Base-by-base conservation (phyloP, 352 stramenopile species). In the Globisporangium abappressorium region DNA sequence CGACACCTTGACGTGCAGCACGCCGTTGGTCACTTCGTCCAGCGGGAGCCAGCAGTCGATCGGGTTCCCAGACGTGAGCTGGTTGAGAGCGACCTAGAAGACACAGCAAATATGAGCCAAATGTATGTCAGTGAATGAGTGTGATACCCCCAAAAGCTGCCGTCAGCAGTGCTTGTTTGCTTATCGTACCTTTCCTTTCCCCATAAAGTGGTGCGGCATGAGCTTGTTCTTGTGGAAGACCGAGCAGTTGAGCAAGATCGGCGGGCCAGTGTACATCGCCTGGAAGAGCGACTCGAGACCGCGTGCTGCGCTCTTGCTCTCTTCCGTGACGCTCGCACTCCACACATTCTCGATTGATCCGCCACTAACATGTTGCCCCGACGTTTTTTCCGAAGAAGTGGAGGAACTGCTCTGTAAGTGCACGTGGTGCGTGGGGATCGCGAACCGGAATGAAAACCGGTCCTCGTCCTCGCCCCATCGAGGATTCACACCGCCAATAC, bases 171-270 rank as follows among this genome's bases (percentile, higher is more conserved):
- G 6, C 8, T 49, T 24, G 43, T 24, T 24, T 51, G 43, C 7
- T 11, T n/a, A 7, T 46, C 74, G 46, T 71, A 91, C 85, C 76
- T 82, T 81, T 53, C 77, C 73, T 68, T 76, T 76, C 14, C 86
- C 86, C 86, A 93, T 89, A 51, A 92, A 91, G 56, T 90, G 75
- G 62, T 94, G 86, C n/a, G 71, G 78, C 46, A 91, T 67, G 61
- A 94, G 64, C 66, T 89, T 91, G 71, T 84, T 93, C 70, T 93
- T 93, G 70, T 94, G 82, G 69, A 83, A 94, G 15, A 92, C 75
- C 1, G 83, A 79, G 47, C 81, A 92, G 49, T 78, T 72, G 41
- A 93, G 65, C 55, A 82, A 73, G 20, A 85, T 65, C 3, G 86
- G 84, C 14, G 86, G 86, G 2, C 86, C 86, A 7, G 70, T 76